These are phyloP conservation scores for Trichoderma guizhouense DNA, from an alignment of 2,329 filamentous ascomycete species.

Conservation along the genomic window DNA sequence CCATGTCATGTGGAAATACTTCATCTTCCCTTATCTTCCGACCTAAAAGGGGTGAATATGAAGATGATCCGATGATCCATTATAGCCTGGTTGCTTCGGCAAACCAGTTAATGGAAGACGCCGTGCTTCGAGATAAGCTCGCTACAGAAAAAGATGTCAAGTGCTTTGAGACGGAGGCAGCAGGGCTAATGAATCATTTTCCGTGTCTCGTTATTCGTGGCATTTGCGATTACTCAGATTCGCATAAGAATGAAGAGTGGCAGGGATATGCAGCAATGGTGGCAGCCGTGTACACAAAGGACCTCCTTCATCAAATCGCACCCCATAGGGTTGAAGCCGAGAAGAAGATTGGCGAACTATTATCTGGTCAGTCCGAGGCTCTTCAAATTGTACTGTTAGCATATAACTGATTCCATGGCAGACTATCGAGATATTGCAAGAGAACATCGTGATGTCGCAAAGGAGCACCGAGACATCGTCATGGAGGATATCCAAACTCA, in stretches of 20 bases:
- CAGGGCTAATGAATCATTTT: neutral
- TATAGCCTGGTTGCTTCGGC: neutral
- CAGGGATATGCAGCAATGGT: neutral
- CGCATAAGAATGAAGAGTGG: neutral
- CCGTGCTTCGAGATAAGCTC: neutral
- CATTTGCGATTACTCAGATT: neutral
- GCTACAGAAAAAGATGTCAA: neutral
- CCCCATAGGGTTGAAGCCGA: neutral
- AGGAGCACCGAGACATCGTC: neutral
- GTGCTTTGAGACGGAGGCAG: neutral
- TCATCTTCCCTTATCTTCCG: accelerated
- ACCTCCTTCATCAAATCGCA: accelerated
- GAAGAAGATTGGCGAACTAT: neutral
- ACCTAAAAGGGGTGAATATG: neutral
- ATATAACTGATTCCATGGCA: neutral
- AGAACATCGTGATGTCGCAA: neutral
- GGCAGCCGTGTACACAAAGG: neutral
- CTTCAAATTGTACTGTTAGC: neutral
- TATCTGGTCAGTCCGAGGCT: neutral
- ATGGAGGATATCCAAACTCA: neutral
- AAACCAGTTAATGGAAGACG: neutral
- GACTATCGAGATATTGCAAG: neutral
- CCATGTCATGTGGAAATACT: neutral
- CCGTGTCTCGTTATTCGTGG: neutral
- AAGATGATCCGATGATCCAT: neutral